Evolutionary conservation across 352 stramenopile genomes (phyloP).

Genomic region (Globisporangium nodosum): DNA sequence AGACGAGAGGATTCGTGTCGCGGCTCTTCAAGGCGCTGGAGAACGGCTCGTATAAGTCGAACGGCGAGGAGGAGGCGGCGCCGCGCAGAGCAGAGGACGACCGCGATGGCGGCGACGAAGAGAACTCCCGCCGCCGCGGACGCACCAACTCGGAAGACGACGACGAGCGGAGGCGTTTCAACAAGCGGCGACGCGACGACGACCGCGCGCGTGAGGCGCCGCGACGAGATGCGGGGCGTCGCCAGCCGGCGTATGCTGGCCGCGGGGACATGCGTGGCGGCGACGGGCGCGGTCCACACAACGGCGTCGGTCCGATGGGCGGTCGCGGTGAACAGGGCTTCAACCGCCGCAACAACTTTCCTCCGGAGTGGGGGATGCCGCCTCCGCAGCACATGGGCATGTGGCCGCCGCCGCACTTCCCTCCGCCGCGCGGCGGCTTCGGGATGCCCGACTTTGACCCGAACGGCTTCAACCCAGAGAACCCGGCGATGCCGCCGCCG

Average conservation of each 20-base stretch:
- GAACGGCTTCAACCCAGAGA: slow-evolving; percentile 61
- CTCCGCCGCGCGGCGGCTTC: slow-evolving; percentile 34
- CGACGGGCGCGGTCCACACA: slow-evolving; percentile 2
- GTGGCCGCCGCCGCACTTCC: slow-evolving; percentile 49
- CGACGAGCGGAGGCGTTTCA: slow-evolving; percentile 44
- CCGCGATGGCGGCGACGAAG: slow-evolving; percentile 14
- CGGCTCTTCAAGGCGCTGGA: slow-evolving; percentile 66
- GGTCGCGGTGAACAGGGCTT: slow-evolving; percentile 24
- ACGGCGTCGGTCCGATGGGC: slow-evolving; percentile 6
- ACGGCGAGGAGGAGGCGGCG: slow-evolving; percentile 18
- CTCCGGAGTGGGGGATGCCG: slow-evolving; percentile 61
- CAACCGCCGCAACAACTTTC: slow-evolving; percentile 45
- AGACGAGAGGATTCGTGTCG: slow-evolving; percentile 66
- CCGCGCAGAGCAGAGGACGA: background rate
- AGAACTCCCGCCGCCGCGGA: slow-evolving; percentile 26
- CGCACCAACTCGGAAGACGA: slow-evolving; percentile 44
- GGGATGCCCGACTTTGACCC: slow-evolving; percentile 66
- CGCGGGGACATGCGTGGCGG: slow-evolving; percentile 22
- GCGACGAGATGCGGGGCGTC: slow-evolving; percentile 17
- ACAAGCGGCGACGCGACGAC: slow-evolving; percentile 59
- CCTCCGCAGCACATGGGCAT: slow-evolving; percentile 50
- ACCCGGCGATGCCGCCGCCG: slow-evolving; percentile 42
- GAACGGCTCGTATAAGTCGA: slow-evolving; percentile 48
- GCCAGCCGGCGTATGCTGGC: slow-evolving; percentile 20
- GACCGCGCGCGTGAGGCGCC: slow-evolving; percentile 21